phyloP scores from a whole-genome alignment of 2,329 filamentous ascomycete genomes.

The Pseudogymnoascus sp. region DNA sequence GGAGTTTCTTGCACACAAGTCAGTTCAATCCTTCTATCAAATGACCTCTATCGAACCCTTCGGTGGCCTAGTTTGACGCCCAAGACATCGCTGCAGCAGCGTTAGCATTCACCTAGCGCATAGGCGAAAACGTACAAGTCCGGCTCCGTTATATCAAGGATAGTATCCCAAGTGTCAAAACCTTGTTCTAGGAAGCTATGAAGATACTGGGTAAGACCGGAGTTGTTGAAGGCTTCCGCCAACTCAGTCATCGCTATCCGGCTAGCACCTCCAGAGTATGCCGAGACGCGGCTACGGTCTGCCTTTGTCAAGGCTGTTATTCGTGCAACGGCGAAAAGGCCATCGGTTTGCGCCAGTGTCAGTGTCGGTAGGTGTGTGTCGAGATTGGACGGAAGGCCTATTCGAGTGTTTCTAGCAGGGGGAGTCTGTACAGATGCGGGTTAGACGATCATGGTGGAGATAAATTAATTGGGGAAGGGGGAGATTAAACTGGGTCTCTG shows the following conservation, averaged over 20 bases:
- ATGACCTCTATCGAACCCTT: constrained; percentile 47
- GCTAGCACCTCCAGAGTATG: no score
- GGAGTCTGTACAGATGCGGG: no score
- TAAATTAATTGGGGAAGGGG: no score
- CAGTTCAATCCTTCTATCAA: constrained; percentile 10
- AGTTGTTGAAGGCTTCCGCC: constrained; percentile 59
- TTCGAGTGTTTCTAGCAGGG: no score
- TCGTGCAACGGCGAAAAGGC: no score
- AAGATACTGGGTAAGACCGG: constrained; percentile 73
- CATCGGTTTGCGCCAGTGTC: no score
- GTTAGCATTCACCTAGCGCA: constrained; percentile 14
- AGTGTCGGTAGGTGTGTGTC: no score
- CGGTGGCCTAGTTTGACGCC: constrained; percentile 75
- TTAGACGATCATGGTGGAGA: no score
- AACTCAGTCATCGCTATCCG: constrained; percentile 41
- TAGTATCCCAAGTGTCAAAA: constrained; percentile 78
- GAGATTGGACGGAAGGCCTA: no score
- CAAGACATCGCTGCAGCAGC: constrained; percentile 52
- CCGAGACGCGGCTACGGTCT: no score
- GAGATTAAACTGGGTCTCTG: no score
- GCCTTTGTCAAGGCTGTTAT: no score
- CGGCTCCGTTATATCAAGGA: constrained; percentile 76
- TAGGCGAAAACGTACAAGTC: constrained; percentile 26
- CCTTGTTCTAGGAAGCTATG: constrained; percentile 67
- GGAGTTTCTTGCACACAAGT: constrained; percentile 36